Conservation (phyloP, 2,329 filamentous ascomycete species). For the Arthrobotrys conoides region DNA sequence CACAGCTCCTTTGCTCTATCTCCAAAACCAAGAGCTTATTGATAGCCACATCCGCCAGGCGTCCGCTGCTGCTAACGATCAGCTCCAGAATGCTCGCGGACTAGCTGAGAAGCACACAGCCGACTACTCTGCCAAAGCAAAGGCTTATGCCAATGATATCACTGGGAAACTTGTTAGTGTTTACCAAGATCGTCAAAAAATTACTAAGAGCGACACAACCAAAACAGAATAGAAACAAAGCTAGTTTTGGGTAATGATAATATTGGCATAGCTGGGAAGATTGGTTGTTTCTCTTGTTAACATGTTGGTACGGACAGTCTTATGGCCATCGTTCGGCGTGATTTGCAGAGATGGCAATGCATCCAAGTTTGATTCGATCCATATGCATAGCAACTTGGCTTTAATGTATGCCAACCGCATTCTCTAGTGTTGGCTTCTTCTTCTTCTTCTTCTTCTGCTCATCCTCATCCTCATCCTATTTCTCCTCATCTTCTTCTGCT, state of each 20-base stretch:
- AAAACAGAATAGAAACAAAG: slow-evolving; percentile 6
- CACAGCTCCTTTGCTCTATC: slow-evolving; percentile 76
- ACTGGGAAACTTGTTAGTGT: slow-evolving; percentile 73
- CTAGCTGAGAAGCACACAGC: slow-evolving; percentile 77
- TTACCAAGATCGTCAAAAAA: slow-evolving; percentile 71
- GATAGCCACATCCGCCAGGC: slow-evolving; percentile 75
- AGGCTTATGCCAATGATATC: slow-evolving; percentile 79
- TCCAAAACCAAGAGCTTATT: slow-evolving; percentile 78
- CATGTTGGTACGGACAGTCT: too few species aligned
- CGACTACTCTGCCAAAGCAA: slow-evolving; percentile 75
- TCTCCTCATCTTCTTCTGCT: too few species aligned
- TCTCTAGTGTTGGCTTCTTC: not conserved
- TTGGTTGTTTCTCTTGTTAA: not conserved
- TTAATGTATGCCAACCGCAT: not conserved
- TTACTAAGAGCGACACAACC: slow-evolving; percentile 68
- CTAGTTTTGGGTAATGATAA: not conserved
- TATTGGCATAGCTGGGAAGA: not conserved
- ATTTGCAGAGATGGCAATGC: slow-evolving; percentile 15
- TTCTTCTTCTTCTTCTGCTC: not conserved
- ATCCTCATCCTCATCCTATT: not conserved
- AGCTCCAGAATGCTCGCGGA: slow-evolving; percentile 75
- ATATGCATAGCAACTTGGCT: slow-evolving; percentile 2
- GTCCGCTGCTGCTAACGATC: slow-evolving; percentile 73
- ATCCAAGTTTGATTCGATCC: not conserved
- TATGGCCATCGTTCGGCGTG: not conserved